phyloP scores from a whole-genome alignment of 129 eudicot species.

The Heracleum sosnowskyi region DNA sequence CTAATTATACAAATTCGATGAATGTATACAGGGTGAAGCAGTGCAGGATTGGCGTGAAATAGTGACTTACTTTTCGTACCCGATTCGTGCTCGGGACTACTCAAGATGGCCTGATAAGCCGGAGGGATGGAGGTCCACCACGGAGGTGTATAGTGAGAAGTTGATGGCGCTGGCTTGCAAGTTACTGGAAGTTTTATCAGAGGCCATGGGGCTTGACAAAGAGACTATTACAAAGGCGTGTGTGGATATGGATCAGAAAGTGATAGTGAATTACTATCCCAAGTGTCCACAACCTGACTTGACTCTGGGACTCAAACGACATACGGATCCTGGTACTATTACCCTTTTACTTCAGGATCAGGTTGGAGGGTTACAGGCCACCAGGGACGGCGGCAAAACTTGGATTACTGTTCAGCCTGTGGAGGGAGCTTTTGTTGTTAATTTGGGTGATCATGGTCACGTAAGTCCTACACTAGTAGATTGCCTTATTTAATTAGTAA shows the following conservation, averaged over 20 bases:
- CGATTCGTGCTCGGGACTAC: constrained; percentile 60
- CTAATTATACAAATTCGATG: neutral
- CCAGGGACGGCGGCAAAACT: constrained; percentile 77
- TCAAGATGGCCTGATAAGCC: constrained; percentile 97
- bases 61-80: constrained; percentile 83
- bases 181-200: constrained; percentile 62
- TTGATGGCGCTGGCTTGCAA: constrained; percentile 65
- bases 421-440: constrained; percentile 89
- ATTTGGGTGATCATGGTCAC: constrained; percentile 91
- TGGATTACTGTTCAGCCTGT: constrained; percentile 92
- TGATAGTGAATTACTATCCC: constrained; percentile 80
- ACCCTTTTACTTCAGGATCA: constrained; percentile 82
- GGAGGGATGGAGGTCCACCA: constrained; percentile 57
- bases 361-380: constrained; percentile 97
- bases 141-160: constrained; percentile 56
- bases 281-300: constrained; percentile 90
- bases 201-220: constrained; percentile 84
- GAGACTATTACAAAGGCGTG: constrained; percentile 80
- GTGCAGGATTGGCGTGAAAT: constrained; percentile 96
- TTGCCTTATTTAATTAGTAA: no score
- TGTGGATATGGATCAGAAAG: constrained; percentile 93
- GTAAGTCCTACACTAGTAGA: constrained; percentile 33
- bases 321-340: constrained; percentile 91
- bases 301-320: constrained; percentile 79
- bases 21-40: constrained; percentile 55